Evolutionary conservation across 2,329 filamentous ascomycete genomes (phyloP).

Genomic region (Gyromitra esculenta): DNA sequence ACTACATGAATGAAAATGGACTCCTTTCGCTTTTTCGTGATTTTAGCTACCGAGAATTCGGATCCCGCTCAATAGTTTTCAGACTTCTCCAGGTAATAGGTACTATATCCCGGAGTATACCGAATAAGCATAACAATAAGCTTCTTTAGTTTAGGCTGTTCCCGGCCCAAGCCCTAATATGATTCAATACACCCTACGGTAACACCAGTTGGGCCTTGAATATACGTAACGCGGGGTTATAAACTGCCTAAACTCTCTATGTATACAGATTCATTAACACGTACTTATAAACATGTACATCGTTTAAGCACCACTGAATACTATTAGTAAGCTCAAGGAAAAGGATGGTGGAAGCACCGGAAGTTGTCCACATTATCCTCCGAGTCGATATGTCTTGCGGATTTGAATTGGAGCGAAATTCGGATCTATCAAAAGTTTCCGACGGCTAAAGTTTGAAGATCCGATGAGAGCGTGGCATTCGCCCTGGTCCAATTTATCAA

Average conservation of each 20-base stretch:
- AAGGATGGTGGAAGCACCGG: not conserved
- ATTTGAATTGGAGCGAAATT: constrained; percentile 22
- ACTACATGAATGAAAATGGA: not conserved
- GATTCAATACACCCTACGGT: not conserved
- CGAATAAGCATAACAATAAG: constrained; percentile 24
- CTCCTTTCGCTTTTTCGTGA: constrained; percentile 29
- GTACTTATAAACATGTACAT: not conserved
- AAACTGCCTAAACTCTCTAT: constrained; percentile 8
- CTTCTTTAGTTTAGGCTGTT: constrained; percentile 32
- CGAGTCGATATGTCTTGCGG: not conserved
- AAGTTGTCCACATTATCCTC: constrained; percentile 1
- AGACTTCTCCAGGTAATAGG: not conserved
- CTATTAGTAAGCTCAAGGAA: not conserved
- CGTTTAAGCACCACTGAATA: not conserved
- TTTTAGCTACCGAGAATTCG: constrained; percentile 11
- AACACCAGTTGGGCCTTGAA: not conserved
- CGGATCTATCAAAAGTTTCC: constrained; percentile 4
- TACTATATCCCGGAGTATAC: not conserved
- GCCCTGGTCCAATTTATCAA: not conserved
- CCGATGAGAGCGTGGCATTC: not conserved
- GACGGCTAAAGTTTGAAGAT: not conserved
- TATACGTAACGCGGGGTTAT: not conserved
- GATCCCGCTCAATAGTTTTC: not conserved
- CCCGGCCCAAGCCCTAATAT: not conserved
- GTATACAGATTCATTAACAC: not conserved